phyloP scores from a whole-genome alignment of 306 rosid genomes.

The Abrus pulchellus region DNA sequence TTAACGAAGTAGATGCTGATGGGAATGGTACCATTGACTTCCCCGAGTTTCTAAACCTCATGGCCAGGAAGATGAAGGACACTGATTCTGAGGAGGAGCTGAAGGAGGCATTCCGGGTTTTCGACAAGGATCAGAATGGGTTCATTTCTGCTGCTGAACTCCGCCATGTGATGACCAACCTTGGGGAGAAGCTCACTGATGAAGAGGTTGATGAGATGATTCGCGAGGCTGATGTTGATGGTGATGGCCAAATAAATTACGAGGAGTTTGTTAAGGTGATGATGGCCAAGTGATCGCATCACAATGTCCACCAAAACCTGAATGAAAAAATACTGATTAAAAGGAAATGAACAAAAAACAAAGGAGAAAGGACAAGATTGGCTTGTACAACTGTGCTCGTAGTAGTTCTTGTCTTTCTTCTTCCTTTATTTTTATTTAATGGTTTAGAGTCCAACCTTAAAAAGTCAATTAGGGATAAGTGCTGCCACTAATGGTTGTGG shows the following conservation, averaged over 20 bases:
- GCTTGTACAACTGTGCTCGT: constrained; percentile 38
- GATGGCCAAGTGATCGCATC: constrained; percentile 75
- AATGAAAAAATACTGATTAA: constrained; percentile 37
- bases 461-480: constrained; percentile 42
- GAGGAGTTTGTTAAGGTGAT: constrained; percentile 88
- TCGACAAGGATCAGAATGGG: constrained; percentile 91
- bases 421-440: constrained; percentile 46
- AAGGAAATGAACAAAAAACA: background rate
- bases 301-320: constrained; percentile 8
- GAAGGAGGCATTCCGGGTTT: constrained; percentile 85
- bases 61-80: constrained; percentile 75
- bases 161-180: constrained; percentile 93
- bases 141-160: constrained; percentile 93
- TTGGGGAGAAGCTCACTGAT: constrained; percentile 88
- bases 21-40: constrained; percentile 72
- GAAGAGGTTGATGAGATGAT: constrained; percentile 93
- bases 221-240: constrained; percentile 86
- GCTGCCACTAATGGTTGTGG: constrained; percentile 32
- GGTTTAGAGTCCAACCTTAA: constrained; percentile 48
- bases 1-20: constrained; percentile 72
- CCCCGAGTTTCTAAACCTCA: constrained; percentile 68
- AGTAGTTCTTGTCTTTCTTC: constrained; percentile 30
- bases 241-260: constrained; percentile 89
- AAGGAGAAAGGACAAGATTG: constrained; percentile 33
- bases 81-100: constrained; percentile 92